These are phyloP conservation scores for Aspergillus ustus DNA, from an alignment of 2,329 filamentous ascomycete species.

Conservation along the genomic window DNA sequence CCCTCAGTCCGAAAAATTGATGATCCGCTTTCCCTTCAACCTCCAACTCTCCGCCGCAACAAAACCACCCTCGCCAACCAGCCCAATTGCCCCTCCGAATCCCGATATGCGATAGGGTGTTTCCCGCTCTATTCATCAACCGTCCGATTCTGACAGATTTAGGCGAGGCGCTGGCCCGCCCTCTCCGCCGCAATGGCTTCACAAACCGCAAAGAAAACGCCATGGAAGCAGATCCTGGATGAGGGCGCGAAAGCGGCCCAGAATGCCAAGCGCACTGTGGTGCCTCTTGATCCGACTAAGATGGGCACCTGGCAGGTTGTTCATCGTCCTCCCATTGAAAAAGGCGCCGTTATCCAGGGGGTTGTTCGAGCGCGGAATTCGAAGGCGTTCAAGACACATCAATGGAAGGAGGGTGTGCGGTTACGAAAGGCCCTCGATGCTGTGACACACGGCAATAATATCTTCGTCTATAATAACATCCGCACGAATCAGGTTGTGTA, in stretches of 20 bases:
- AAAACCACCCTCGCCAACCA: slow-evolving; percentile 14
- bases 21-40: slow-evolving; percentile 28
- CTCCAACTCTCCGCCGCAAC: slow-evolving; percentile 21
- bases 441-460: slow-evolving; percentile 59
- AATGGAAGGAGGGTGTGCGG: slow-evolving; percentile 43
- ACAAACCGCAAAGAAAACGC: slow-evolving; percentile 28
- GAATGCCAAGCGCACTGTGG: neutral
- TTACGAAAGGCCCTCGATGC: slow-evolving; percentile 53
- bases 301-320: slow-evolving; percentile 43
- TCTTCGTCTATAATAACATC: slow-evolving; percentile 66
- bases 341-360: slow-evolving; percentile 47
- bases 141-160: neutral
- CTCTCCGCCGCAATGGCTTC: slow-evolving; percentile 43
- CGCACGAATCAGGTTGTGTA: slow-evolving; percentile 69
- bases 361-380: slow-evolving; percentile 43
- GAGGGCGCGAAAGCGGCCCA: neutral
- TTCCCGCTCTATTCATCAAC: slow-evolving; percentile 3
- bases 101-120: slow-evolving; percentile 28
- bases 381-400: slow-evolving; percentile 48
- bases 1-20: slow-evolving; percentile 40
- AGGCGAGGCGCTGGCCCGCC: slow-evolving; percentile 22
- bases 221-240: slow-evolving; percentile 33
- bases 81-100: slow-evolving; percentile 9
- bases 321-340: slow-evolving; percentile 41
- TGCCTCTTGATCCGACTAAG: slow-evolving; percentile 45